Evolutionary conservation across 108 stramenopile genomes (phyloP), one percentile per base, ranked within the genome.

Genomic region (Aurantiochytrium sp.): DNA sequence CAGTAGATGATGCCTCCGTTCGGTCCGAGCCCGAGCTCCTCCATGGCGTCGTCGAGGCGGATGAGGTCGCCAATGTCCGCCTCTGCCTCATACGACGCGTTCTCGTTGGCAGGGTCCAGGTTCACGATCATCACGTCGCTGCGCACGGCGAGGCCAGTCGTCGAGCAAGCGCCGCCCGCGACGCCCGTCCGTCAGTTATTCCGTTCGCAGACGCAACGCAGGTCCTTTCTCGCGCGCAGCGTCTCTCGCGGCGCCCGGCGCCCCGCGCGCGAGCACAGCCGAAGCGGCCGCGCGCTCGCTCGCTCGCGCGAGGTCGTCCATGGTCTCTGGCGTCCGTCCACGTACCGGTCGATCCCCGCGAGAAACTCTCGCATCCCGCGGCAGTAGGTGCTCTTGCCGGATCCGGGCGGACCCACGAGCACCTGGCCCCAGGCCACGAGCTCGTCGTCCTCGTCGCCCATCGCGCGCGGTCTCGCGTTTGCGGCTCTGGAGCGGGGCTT

Each of bases 71-170:
- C 69, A 0, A 96, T 96, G 89, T 97, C 96, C 54, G 95, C 87
- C 68, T 93, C 93, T 68, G 95, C 96, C 10, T 94, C 95, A 5
- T 87, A 48, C 21, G 10, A 96, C 85, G 31, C 37, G 85, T 90
- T 89, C 87, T 99, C 97, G 88, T 98, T 98, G 37, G 98, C 99
- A 32, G 98, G 98, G 93, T 99, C 99, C 68, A 99, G 89, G 89
- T 99, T 99, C 68, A 99, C 93, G 15, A 99, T 96, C 87, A 93
- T 36, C 4, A 34, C 36, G 5, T 24, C n/a, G 6, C 85, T 85
- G 24, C 41, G 15, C 68, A 21, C 34, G 30, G 36, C 0, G 21
- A n/a, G n/a, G n/a, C n/a, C n/a, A n/a, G n/a, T n/a, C n/a, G n/a
- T n/a, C n/a, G n/a, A n/a, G n/a, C n/a, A n/a, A n/a, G n/a, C n/a